A percentile compares a stretch with the other conserved stretches of the same genome.
Conservation (phyloP, 495 filamentous ascomycete species). For the Cenococcum geophilum region DNA sequence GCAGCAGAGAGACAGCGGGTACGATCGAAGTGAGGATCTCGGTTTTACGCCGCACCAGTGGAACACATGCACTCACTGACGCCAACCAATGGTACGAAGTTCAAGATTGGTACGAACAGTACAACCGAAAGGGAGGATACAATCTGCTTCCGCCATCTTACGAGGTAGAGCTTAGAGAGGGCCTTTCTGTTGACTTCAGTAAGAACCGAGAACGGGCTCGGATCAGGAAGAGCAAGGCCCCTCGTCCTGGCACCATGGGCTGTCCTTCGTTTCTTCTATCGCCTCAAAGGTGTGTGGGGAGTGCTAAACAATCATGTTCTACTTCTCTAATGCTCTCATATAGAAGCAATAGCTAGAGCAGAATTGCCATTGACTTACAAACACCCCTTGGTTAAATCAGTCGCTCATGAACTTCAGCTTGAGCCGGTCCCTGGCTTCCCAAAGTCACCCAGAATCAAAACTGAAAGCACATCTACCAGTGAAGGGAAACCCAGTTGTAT, state of each 20-base stretch:
- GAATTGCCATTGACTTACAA: not conserved
- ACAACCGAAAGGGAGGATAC: not conserved
- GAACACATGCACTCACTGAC: constrained; percentile 6
- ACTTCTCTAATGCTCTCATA: not conserved
- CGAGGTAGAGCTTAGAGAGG: constrained; percentile 1
- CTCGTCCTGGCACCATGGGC: constrained; percentile 22
- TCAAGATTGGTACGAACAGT: not conserved
- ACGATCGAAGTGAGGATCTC: constrained; percentile 21
- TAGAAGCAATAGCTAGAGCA: not conserved
- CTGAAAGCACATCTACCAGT: not conserved
- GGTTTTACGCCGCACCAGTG: constrained; percentile 9
- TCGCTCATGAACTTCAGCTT: not conserved
- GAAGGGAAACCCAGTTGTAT: not conserved
- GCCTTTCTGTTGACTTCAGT: not conserved
- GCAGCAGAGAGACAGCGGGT: constrained; percentile 6
- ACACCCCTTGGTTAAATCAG: not conserved
- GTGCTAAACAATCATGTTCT: not conserved
- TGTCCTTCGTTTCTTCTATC: constrained; percentile 25
- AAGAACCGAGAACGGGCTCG: not conserved
- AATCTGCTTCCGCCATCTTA: constrained; percentile 4
- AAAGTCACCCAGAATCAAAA: not conserved
- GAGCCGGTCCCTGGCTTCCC: not conserved
- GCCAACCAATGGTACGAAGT: constrained; percentile 3
- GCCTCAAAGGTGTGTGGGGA: constrained; percentile 8
- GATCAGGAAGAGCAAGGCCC: not conserved